These are phyloP conservation scores for Fusarium caatingaense DNA, from an alignment of 2,329 filamentous ascomycete genomes.

Conservation along the genomic window DNA sequence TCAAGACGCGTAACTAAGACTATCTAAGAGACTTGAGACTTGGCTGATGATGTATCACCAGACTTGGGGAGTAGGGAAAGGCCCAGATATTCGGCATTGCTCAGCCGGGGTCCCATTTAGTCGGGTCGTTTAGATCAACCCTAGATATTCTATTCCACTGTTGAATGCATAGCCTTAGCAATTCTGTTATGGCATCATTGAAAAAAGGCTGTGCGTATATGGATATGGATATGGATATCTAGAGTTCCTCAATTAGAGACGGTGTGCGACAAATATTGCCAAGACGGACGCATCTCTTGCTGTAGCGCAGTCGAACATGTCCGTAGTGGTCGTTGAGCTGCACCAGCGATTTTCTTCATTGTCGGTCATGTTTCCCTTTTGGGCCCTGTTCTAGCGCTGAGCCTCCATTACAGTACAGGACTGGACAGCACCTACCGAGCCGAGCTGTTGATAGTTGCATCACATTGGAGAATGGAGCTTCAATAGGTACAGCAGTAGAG, in stretches of 20 bases:
- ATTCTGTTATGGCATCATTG: neutral
- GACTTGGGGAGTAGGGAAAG: neutral
- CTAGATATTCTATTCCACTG: neutral
- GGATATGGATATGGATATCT: neutral
- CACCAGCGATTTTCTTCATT: constrained; percentile 24
- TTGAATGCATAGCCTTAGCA: constrained; percentile 13
- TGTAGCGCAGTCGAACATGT: constrained; percentile 34
- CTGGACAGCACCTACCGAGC: neutral
- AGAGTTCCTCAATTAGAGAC: constrained; percentile 28
- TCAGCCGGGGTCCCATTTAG: constrained; percentile 24
- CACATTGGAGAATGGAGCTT: constrained; percentile 8
- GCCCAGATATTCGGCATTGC: constrained; percentile 25
- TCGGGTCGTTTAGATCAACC: constrained; percentile 26
- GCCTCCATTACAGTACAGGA: constrained; percentile 27
- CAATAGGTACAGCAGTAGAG: neutral
- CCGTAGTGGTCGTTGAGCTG: constrained; percentile 36
- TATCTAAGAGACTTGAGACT: constrained; percentile 8
- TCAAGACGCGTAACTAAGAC: constrained; percentile 7
- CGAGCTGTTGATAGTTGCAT: constrained; percentile 33
- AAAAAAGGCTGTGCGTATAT: constrained; percentile 22
- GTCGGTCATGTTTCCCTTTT: constrained; percentile 36
- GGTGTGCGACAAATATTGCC: constrained; percentile 25
- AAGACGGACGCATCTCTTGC: constrained; percentile 26
- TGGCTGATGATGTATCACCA: constrained; percentile 2
- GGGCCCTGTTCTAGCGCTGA: constrained; percentile 32